Conservation (phyloP, 2,329 filamentous ascomycete genomes). For the Cercospora brassicicola region DNA sequence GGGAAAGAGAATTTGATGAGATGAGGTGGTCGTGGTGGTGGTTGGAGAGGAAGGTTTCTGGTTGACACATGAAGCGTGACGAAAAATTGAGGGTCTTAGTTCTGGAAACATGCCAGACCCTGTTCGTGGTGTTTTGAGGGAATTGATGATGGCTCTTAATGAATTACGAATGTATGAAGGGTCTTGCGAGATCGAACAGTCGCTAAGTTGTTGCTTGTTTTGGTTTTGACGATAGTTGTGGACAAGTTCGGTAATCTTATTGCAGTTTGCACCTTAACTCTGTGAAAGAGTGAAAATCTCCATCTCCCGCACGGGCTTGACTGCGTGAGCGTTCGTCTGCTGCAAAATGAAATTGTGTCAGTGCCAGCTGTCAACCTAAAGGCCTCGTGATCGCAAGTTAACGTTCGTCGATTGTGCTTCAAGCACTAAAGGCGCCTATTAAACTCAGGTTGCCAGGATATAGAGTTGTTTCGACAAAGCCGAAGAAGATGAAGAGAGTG, state of each 20-base stretch:
- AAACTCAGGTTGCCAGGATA: background rate
- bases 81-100: background rate
- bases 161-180: background rate
- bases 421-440: background rate
- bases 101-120: background rate
- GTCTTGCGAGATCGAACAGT: background rate
- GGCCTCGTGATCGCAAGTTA: background rate
- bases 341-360: background rate
- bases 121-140: background rate
- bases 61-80: background rate
- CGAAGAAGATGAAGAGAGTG: background rate
- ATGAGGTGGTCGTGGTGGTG: background rate
- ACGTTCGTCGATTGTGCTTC: background rate
- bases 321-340: background rate
- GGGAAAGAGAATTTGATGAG: background rate
- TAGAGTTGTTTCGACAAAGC: background rate
- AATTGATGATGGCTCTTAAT: background rate
- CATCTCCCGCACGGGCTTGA: background rate
- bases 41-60: background rate
- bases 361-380: background rate
- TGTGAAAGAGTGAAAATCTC: background rate
- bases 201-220: background rate
- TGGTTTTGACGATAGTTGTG: background rate
- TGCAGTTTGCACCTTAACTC: conserved; percentile 1
- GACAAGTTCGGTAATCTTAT: background rate